phyloP scores from a whole-genome alignment of 75 land plant species.

The Azolla pinnata region DNA sequence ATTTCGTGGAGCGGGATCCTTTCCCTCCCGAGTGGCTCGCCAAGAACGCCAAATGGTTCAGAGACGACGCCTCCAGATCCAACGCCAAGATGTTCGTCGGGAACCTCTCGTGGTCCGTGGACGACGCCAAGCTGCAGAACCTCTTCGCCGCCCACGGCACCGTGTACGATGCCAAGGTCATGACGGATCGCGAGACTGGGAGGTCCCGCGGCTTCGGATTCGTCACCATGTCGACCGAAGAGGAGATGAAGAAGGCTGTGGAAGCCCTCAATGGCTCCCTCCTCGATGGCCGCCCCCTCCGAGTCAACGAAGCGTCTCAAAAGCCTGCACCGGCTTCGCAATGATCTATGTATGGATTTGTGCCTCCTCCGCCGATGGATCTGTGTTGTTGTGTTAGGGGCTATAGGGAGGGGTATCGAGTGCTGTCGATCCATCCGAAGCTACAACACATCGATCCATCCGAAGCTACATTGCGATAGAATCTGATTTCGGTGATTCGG shows the following conservation, averaged over 20 bases:
- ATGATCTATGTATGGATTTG: too few species aligned
- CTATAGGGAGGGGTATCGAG: too few species aligned
- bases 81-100: slow-evolving; percentile 55
- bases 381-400: too few species aligned
- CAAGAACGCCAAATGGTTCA: slow-evolving; percentile 4
- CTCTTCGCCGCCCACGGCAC: slow-evolving; percentile 43
- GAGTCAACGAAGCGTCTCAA: background rate
- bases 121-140: slow-evolving; percentile 40
- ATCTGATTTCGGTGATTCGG: too few species aligned
- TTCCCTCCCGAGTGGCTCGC: slow-evolving; percentile 8
- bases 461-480: too few species aligned
- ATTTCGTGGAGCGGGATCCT: slow-evolving; percentile 3
- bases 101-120: slow-evolving; percentile 60
- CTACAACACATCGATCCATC: too few species aligned
- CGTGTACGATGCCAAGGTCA: slow-evolving; percentile 53
- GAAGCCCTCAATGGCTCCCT: slow-evolving; percentile 38
- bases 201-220: slow-evolving; percentile 91
- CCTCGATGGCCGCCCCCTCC: background rate
- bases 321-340: too few species aligned
- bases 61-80: background rate
- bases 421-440: too few species aligned
- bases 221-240: slow-evolving; percentile 45
- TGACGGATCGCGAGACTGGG: slow-evolving; percentile 85
- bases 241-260: slow-evolving; percentile 60
- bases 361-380: too few species aligned